Evolutionary conservation across 139 green algal genomes (phyloP), one percentile per base, ranked within the genome.

Genomic region (Haematococcus sp.): DNA sequence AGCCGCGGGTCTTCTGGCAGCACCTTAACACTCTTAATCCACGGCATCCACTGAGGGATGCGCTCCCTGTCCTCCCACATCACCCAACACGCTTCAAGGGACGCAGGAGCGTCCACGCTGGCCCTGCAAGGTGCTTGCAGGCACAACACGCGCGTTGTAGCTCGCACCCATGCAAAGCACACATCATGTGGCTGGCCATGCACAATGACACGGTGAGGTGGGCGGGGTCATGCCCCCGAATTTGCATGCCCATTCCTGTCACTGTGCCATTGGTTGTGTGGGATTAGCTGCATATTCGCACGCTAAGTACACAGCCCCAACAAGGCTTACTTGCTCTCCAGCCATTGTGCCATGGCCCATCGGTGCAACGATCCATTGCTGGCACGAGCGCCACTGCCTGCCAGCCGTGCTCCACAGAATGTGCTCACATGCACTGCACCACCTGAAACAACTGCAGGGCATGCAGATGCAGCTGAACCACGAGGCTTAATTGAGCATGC

Each of bases 1-100:
- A 96, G 49, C 3, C 76, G 74, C 0, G 79, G 76, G 76, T 97
- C 66, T 33, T 7, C 74, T 9, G 46, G 65, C 58, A 46, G 55
- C 56, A 94, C 88, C 72, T 84, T 81, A 5, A 97, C 92, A n/a
- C 70, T 87, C 5, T 82, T 84, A 43, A 97, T 97, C 93, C 93
- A 97, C 1, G 92, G 91, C 93, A 97, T 97, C 93, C 93, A 97
- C 27, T 81, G 51, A 0, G 93, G 93, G 65, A 97, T 97, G 30
- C 78, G 78, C 69, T 88, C 78, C 17, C 88, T 76, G 77, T 97
- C 90, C 28, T 96, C 86, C 93, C 91, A 96, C 64, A 97, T 44
- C 0, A 67, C 54, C 83, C 85, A 97, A 20, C 81, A 88, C 23
- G 80, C 54, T 43, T 93, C 89, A n/a, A 97, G 31, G 0, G 93